Conservation (phyloP, 768 basidiomycete genomes). For the Lactarius pseudohatsudake region DNA sequence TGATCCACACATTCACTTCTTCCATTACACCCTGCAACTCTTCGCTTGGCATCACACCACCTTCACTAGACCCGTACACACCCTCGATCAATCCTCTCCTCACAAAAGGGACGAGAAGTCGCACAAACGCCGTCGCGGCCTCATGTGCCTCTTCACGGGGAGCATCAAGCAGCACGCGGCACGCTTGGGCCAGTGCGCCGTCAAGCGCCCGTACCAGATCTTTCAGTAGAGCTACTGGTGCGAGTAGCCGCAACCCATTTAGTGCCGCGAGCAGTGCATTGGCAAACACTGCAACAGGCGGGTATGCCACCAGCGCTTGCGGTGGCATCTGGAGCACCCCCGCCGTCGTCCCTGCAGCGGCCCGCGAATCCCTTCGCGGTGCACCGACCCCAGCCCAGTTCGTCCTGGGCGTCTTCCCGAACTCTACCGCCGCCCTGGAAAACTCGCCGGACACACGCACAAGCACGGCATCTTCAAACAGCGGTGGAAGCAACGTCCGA, state of each 20-base stretch:
- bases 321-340: conserved; percentile 62
- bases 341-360: conserved; percentile 15
- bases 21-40: conserved; percentile 14
- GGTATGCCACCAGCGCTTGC: conserved; percentile 65
- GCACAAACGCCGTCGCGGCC: conserved; percentile 57
- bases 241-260: conserved; percentile 80
- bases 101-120: conserved; percentile 68
- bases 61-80: conserved; percentile 52
- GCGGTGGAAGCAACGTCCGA: conserved; percentile 59
- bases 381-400: conserved; percentile 26
- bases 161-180: conserved; percentile 45
- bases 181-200: conserved; percentile 46
- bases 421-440: conserved; percentile 38
- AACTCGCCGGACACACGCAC: conserved; percentile 56
- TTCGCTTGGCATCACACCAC: conserved; percentile 3
- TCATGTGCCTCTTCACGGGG: conserved; percentile 32
- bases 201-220: conserved; percentile 56
- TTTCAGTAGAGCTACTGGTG: conserved; percentile 58
- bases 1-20: conserved; percentile 15
- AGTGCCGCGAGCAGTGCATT: conserved; percentile 73
- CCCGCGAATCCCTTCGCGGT: conserved; percentile 26
- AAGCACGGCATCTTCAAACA: conserved; percentile 65
- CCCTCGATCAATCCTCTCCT: conserved; percentile 70
- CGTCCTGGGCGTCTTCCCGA: conserved; percentile 17
- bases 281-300: conserved; percentile 66